These are phyloP conservation scores for Fusarium paranaense DNA, from an alignment of 2,329 filamentous ascomycete species.

Conservation along the genomic window DNA sequence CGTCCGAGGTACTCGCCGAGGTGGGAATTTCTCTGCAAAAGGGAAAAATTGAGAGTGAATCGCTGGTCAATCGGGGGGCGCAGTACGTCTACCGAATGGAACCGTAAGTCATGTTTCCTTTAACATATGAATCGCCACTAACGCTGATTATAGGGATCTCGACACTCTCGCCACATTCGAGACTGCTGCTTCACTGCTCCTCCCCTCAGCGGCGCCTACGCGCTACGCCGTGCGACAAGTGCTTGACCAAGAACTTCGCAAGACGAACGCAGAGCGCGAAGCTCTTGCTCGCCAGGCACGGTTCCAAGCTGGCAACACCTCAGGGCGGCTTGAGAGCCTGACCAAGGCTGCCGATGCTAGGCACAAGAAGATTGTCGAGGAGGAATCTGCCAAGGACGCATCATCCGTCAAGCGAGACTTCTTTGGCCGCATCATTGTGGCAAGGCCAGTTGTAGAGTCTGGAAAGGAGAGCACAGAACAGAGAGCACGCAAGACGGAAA, in stretches of 20 bases:
- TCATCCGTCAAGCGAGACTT: slow-evolving; percentile 79
- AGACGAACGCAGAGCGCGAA: slow-evolving; percentile 75
- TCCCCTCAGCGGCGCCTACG: slow-evolving; percentile 74
- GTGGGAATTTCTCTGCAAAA: slow-evolving; percentile 85
- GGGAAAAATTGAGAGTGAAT: slow-evolving; percentile 80
- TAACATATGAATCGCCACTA: slow-evolving; percentile 10
- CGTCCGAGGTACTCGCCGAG: slow-evolving; percentile 85
- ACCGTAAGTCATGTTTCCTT: slow-evolving; percentile 70
- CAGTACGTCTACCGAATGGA: slow-evolving; percentile 95
- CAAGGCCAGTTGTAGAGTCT: slow-evolving; percentile 52
- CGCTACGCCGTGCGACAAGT: slow-evolving; percentile 96
- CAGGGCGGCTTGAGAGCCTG: slow-evolving; percentile 33
- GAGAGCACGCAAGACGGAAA: slow-evolving; percentile 50
- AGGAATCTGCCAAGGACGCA: slow-evolving; percentile 47
- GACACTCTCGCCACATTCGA: slow-evolving; percentile 83
- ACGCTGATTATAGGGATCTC: slow-evolving; percentile 64
- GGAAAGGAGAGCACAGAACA: slow-evolving; percentile 53
- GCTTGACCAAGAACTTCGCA: slow-evolving; percentile 88
- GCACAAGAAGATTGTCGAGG: slow-evolving; percentile 48
- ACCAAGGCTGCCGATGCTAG: slow-evolving; percentile 50
- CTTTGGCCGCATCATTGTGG: slow-evolving; percentile 79
- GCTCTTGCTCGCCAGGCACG: slow-evolving; percentile 74
- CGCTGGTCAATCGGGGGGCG: slow-evolving; percentile 66
- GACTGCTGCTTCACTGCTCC: slow-evolving; percentile 68
- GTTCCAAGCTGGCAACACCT: slow-evolving; percentile 63